phyloP scores from a whole-genome alignment of 2,329 filamentous ascomycete genomes.

The Aplosporella prunicola region DNA sequence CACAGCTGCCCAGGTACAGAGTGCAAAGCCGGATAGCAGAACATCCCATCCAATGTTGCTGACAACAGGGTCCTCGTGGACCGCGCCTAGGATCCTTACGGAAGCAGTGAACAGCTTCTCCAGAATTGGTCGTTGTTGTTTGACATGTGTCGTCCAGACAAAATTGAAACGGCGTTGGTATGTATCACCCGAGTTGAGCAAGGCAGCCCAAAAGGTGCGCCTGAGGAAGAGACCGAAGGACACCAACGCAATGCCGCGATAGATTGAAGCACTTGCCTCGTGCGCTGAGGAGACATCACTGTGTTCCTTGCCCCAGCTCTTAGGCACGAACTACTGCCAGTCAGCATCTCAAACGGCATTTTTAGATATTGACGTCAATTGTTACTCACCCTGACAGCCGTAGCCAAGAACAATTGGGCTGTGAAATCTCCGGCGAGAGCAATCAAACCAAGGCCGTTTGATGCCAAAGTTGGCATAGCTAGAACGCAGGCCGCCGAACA shows the following conservation, averaged over 20 bases:
- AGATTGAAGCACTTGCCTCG: slow-evolving; percentile 28
- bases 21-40: slow-evolving; percentile 43
- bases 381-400: slow-evolving; percentile 22
- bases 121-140: slow-evolving; percentile 30
- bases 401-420: slow-evolving; percentile 27
- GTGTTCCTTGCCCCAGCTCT: slow-evolving; percentile 40
- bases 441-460: slow-evolving; percentile 15
- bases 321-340: slow-evolving; percentile 31
- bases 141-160: slow-evolving; percentile 34
- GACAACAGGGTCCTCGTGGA: slow-evolving; percentile 50
- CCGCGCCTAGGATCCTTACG: slow-evolving; percentile 39
- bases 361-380: too few species aligned
- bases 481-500: slow-evolving; percentile 36
- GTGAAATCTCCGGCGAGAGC: slow-evolving; percentile 20
- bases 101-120: slow-evolving; percentile 28
- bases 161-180: slow-evolving; percentile 29
- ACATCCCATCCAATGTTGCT: slow-evolving; percentile 51
- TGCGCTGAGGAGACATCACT: slow-evolving; percentile 31
- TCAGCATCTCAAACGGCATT: not conserved
- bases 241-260: slow-evolving; percentile 28
- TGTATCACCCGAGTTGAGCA: slow-evolving; percentile 40
- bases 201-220: slow-evolving; percentile 32
- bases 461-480: slow-evolving; percentile 23
- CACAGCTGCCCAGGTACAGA: slow-evolving; percentile 51
- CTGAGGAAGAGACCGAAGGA: slow-evolving; percentile 10